Conservation (phyloP, 805 yeast species). For the Wickerhamiella qilinensis region DNA sequence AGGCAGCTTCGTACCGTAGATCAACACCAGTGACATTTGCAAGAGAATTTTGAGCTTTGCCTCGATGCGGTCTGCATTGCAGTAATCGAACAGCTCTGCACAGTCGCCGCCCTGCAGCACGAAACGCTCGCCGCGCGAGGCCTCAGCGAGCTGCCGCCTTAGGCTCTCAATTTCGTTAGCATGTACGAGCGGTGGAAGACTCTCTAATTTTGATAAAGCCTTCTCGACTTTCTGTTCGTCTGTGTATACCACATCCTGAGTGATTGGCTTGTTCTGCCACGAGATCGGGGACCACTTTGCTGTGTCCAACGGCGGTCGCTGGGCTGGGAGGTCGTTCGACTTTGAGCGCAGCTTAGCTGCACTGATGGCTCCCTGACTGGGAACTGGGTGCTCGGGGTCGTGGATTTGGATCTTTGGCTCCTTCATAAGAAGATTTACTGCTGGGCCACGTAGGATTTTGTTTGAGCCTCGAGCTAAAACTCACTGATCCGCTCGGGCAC, state of each 20-base stretch:
- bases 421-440: too few relatives aligned
- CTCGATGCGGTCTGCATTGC: conserved; percentile 25
- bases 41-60: conserved; percentile 26
- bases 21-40: conserved; percentile 29
- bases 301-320: conserved; percentile 6
- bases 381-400: conserved; percentile 22
- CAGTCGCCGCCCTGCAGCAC: conserved; percentile 31
- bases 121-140: conserved; percentile 29
- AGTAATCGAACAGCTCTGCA: conserved; percentile 29
- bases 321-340: conserved; percentile 15
- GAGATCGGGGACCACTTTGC: conserved; percentile 25
- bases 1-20: conserved; percentile 29
- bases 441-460: too few relatives aligned
- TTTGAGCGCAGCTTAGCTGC: conserved; percentile 26
- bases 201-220: conserved; percentile 27
- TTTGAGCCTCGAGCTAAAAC: too few relatives aligned
- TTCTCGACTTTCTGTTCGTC: conserved; percentile 23
- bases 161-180: conserved; percentile 24
- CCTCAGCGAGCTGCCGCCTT: conserved; percentile 22
- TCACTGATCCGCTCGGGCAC: too few relatives aligned
- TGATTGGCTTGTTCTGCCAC: conserved; percentile 29
- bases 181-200: conserved; percentile 28
- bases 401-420: conserved; percentile 17
- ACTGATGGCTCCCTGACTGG: conserved; percentile 23
- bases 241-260: conserved; percentile 28